phyloP scores from a whole-genome alignment of 345 rosid genomes.

The Fremontodendron californicum region DNA sequence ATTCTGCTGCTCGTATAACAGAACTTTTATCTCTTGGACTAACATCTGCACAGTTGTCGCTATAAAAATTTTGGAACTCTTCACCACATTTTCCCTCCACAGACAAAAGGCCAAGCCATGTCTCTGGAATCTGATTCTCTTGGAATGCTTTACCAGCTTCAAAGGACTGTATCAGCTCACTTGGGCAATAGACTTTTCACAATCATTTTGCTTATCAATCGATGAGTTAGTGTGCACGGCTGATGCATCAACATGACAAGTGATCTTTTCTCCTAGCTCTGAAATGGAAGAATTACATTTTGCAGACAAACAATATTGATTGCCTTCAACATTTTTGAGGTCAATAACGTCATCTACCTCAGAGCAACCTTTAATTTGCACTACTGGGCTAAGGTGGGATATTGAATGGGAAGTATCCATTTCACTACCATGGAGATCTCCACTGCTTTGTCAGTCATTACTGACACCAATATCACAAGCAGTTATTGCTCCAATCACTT shows the following conservation, averaged over 20 bases:
- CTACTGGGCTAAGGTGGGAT: constrained; percentile 17
- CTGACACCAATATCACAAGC: constrained; percentile 15
- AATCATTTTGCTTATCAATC: constrained; percentile 6
- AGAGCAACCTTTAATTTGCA: constrained; percentile 28
- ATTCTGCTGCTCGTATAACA: constrained; percentile 17
- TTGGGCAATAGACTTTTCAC: constrained; percentile 18
- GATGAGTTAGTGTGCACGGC: constrained; percentile 17
- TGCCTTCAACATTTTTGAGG: constrained; percentile 14
- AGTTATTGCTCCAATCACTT: constrained; percentile 17
- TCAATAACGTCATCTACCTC: constrained; percentile 21
- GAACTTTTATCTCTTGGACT: constrained; percentile 5
- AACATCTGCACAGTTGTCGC: constrained; percentile 16
- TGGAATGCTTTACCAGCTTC: constrained; percentile 15
- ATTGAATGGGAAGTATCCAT: constrained; percentile 25
- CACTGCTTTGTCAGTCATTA: constrained; percentile 19
- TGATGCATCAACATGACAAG: constrained; percentile 19
- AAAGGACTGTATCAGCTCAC: constrained; percentile 21
- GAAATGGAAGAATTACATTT: not conserved
- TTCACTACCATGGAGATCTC: constrained; percentile 20
- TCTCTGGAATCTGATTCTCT: constrained; percentile 20
- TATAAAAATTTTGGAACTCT: constrained; percentile 16
- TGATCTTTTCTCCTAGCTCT: constrained; percentile 19
- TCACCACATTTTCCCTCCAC: constrained; percentile 19
- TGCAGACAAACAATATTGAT: constrained; percentile 2
- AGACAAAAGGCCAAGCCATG: constrained; percentile 14